phyloP scores from a whole-genome alignment of 164 flowering plant species.

The Magnolia changhungtana region DNA sequence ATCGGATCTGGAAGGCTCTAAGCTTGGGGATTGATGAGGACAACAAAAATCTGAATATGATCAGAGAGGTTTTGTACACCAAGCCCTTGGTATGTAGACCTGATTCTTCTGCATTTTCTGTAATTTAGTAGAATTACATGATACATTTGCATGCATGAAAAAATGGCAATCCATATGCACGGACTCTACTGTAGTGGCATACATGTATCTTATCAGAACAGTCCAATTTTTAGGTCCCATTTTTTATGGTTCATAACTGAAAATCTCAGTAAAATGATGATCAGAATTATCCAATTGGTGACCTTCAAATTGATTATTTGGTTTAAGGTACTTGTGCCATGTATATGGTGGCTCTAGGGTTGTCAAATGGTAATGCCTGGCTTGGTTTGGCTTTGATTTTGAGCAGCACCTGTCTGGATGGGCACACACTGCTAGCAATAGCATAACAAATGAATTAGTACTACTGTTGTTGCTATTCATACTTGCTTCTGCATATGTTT shows the following conservation, averaged over 20 bases:
- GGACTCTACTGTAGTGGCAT: background rate
- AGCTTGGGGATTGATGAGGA: constrained; percentile 10
- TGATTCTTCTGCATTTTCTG: background rate
- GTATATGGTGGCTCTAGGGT: too few species aligned
- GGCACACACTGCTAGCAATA: too few species aligned
- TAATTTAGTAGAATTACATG: too few species aligned
- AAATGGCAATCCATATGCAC: background rate
- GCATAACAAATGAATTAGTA: background rate
- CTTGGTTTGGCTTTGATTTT: too few species aligned
- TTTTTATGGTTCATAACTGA: too few species aligned
- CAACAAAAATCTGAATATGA: constrained; percentile 6
- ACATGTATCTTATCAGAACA: too few species aligned
- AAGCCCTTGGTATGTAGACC: constrained; percentile 34
- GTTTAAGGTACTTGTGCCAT: too few species aligned
- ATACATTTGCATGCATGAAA: background rate
- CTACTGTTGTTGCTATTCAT: background rate
- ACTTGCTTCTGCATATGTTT: background rate
- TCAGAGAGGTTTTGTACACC: constrained; percentile 19
- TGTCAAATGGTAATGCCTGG: too few species aligned
- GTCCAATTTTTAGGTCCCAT: too few species aligned
- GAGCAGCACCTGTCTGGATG: too few species aligned
- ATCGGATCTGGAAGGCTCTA: constrained; percentile 54
- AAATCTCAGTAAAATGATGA: background rate
- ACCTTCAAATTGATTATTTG: too few species aligned
- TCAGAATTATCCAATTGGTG: background rate